Percentiles rank a stretch among this genome's conserved stretches.
phyloP scores from a whole-genome alignment of 176 grass and related monocot genomes.

The Oryza longistaminata region DNA sequence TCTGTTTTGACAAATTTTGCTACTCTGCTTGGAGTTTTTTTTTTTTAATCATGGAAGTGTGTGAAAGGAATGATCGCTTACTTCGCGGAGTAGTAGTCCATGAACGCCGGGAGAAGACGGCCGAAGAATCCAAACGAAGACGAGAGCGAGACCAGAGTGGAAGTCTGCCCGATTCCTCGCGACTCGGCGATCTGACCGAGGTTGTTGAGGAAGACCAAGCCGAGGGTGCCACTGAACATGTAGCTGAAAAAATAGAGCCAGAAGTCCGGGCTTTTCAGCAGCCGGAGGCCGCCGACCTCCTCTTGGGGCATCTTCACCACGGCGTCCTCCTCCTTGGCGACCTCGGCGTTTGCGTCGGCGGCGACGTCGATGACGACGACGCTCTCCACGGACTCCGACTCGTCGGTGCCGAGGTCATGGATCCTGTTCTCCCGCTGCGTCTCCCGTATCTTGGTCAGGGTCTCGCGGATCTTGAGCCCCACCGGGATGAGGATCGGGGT shows the following conservation, averaged over 20 bases:
- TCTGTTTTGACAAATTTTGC: not conserved
- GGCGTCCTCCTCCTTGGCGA: slow-evolving; percentile 13
- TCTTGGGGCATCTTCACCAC: slow-evolving; percentile 29
- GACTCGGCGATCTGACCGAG: slow-evolving; percentile 95
- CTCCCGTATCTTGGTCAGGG: slow-evolving; percentile 48
- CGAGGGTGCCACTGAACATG: slow-evolving; percentile 95
- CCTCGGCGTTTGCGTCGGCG: not conserved
- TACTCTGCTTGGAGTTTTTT: not conserved
- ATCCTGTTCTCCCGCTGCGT: slow-evolving; percentile 73
- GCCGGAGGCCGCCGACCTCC: slow-evolving; percentile 68
- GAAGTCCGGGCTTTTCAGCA: slow-evolving; percentile 70
- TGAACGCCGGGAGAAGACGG: slow-evolving; percentile 74
- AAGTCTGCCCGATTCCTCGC: slow-evolving; percentile 54
- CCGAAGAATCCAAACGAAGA: slow-evolving; percentile 99
- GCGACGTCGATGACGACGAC: slow-evolving; percentile 29
- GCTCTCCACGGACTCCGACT: slow-evolving; percentile 7
- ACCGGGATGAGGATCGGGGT: slow-evolving; percentile 64
- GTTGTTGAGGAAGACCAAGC: slow-evolving; percentile 93
- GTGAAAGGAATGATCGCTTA: slow-evolving; percentile 63
- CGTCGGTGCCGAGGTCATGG: slow-evolving; percentile 57
- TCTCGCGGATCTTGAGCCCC: slow-evolving; percentile 61
- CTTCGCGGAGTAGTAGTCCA: slow-evolving; percentile 89
- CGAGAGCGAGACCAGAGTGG: slow-evolving; percentile 85
- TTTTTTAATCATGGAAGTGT: slow-evolving; percentile 11
- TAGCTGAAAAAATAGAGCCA: slow-evolving; percentile 99